Conservation (phyloP, 2,329 filamentous ascomycete species). For the Trichothecium sympodiale region DNA sequence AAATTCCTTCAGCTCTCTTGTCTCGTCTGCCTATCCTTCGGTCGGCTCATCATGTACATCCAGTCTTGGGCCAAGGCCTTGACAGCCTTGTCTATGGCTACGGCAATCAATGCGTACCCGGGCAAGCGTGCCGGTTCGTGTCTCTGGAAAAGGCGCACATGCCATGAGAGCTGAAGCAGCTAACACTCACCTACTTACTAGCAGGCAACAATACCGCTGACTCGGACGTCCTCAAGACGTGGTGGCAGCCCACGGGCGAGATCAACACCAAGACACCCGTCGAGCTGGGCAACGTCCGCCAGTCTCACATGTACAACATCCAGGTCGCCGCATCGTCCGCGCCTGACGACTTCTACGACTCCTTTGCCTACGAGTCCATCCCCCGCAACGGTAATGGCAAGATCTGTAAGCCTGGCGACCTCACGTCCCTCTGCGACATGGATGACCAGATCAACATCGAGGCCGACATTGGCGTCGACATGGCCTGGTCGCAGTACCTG, state of each 20-base stretch:
- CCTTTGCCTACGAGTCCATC: slow-evolving; percentile 24
- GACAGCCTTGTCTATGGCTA: too few relatives aligned
- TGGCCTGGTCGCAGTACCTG: slow-evolving; percentile 24
- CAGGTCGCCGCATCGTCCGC: slow-evolving; percentile 5
- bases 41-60: too few relatives aligned
- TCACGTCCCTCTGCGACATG: slow-evolving; percentile 6
- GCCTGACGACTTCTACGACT: slow-evolving; percentile 10
- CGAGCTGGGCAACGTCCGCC: slow-evolving; percentile 8
- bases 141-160: too few relatives aligned
- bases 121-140: too few relatives aligned
- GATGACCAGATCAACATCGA: slow-evolving; percentile 20
- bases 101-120: too few relatives aligned
- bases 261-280: slow-evolving; percentile 8
- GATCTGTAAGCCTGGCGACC: slow-evolving; percentile 13
- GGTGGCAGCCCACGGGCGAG: slow-evolving; percentile 10
- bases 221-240: slow-evolving; percentile 7
- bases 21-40: too few relatives aligned
- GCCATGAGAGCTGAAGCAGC: neutral
- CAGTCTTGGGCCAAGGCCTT: too few relatives aligned
- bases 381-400: slow-evolving; percentile 23
- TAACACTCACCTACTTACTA: slow-evolving; percentile 2
- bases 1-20: too few relatives aligned
- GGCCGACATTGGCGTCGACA: slow-evolving; percentile 16
- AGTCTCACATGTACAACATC: slow-evolving; percentile 9
- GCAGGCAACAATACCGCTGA: slow-evolving; percentile 4